Evolutionary conservation across 2,329 filamentous ascomycete genomes (phyloP).

Genomic region (Ceratocystis papillata): DNA sequence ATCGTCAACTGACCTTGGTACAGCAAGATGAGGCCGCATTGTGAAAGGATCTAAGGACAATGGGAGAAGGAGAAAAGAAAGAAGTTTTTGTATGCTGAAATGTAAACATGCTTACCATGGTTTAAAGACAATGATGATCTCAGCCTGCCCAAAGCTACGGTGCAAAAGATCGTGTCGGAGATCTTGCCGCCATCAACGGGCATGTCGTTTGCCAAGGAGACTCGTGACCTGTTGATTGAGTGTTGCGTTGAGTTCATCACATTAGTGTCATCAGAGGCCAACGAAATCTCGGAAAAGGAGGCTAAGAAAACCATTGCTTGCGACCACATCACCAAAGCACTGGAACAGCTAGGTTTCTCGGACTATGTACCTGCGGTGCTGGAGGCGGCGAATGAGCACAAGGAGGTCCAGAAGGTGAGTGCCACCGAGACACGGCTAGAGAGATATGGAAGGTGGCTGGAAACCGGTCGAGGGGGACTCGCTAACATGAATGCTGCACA

Average conservation of each 20-base stretch:
- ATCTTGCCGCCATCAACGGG: conserved; percentile 68
- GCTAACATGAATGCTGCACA: conserved; percentile 45
- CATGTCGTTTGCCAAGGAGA: conserved; percentile 86
- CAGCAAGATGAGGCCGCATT: neutral
- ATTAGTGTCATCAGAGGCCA: conserved; percentile 93
- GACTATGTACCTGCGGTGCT: conserved; percentile 85
- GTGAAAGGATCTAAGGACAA: neutral
- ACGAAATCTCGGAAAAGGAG: conserved; percentile 97
- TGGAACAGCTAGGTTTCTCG: conserved; percentile 82
- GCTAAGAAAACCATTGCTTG: conserved; percentile 98
- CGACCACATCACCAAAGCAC: conserved; percentile 91
- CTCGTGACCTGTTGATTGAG: conserved; percentile 88
- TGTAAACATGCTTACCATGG: neutral
- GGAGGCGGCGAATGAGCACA: conserved; percentile 81
- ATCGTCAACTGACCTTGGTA: neutral
- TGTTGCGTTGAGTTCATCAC: conserved; percentile 99
- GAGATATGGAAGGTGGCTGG: neutral
- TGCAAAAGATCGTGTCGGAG: conserved; percentile 84
- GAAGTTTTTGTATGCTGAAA: neutral
- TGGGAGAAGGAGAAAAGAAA: conserved; percentile 3
- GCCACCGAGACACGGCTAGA: too few species aligned
- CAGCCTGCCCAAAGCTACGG: conserved; percentile 55
- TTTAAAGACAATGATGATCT: conserved; percentile 44
- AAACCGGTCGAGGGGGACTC: neutral
- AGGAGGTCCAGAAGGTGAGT: conserved; percentile 77